Conservation (phyloP, 768 basidiomycete genomes). For the Punctularia strigosozonata region DNA sequence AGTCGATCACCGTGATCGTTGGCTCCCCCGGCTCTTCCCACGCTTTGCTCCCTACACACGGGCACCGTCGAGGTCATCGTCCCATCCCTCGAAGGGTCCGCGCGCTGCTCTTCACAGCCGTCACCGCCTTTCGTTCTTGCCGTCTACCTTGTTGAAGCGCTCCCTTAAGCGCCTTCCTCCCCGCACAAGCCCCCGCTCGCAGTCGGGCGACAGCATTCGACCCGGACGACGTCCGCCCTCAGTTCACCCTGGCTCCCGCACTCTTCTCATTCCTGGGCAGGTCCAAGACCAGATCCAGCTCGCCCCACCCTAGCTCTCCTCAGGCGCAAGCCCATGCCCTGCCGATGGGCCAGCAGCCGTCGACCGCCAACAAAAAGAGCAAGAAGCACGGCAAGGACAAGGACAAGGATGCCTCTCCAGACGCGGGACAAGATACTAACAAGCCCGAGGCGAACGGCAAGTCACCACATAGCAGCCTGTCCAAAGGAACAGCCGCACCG, state of each 20-base stretch:
- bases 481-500: constrained; percentile 29
- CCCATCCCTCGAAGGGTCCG: too few species aligned
- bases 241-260: constrained; percentile 67
- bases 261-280: constrained; percentile 65
- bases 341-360: constrained; percentile 76
- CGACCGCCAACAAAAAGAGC: constrained; percentile 72
- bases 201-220: too few species aligned
- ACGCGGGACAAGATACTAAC: constrained; percentile 29
- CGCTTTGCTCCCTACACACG: too few species aligned
- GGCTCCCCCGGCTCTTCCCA: too few species aligned
- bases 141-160: too few species aligned
- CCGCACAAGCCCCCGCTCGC: too few species aligned
- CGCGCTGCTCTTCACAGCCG: too few species aligned
- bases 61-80: too few species aligned
- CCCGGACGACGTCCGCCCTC: too few species aligned
- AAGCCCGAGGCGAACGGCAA: constrained; percentile 27
- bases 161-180: too few species aligned
- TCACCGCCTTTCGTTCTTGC: too few species aligned
- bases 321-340: constrained; percentile 23
- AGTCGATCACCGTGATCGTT: too few species aligned
- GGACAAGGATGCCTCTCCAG: constrained; percentile 34
- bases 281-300: constrained; percentile 61
- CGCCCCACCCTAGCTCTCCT: constrained; percentile 48
- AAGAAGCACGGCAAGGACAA: constrained; percentile 64
- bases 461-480: constrained; percentile 28